Percentiles rank a stretch among this genome's conserved stretches.
phyloP scores from a whole-genome alignment of 805 yeast genomes.

The Saturnispora galanensis region DNA sequence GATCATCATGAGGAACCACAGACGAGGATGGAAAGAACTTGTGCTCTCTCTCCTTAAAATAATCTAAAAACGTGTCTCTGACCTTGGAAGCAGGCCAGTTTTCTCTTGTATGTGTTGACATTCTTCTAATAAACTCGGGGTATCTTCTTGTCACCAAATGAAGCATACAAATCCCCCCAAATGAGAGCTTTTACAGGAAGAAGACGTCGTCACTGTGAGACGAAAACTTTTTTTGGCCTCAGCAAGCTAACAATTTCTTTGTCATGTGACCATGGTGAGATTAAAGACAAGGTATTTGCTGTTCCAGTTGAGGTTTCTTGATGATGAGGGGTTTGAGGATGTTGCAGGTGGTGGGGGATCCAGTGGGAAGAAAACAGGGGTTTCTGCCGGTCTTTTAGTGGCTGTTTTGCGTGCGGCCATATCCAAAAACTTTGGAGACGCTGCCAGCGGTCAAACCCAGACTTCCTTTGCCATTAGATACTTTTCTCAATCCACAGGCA shows the following conservation, averaged over 20 bases:
- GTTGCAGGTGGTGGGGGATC: conserved; percentile 33
- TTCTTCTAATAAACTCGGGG: conserved; percentile 1
- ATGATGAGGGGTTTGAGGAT: conserved; percentile 7
- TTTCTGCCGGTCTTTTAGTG: conserved; percentile 42
- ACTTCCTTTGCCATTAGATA: conserved; percentile 43
- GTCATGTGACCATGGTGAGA: conserved; percentile 57
- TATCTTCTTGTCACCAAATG: not conserved
- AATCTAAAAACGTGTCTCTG: conserved; percentile 79
- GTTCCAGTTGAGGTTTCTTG: conserved; percentile 68
- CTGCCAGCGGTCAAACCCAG: conserved; percentile 51
- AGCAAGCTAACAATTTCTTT: not conserved
- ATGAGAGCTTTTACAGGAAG: not conserved
- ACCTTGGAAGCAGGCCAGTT: conserved; percentile 43
- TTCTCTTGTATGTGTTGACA: conserved; percentile 12
- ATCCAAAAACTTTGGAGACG: conserved; percentile 65
- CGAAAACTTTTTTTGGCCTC: too few species aligned
- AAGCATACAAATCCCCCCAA: not conserved
- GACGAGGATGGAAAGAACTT: conserved; percentile 86
- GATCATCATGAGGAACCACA: conserved; percentile 96
- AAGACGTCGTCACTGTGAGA: not conserved
- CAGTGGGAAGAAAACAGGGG: conserved; percentile 22
- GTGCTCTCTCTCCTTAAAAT: conserved; percentile 59
- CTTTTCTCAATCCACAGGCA: conserved; percentile 69
- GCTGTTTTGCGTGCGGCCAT: conserved; percentile 47
- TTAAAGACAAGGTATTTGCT: conserved; percentile 75